Percentiles rank a stretch among this genome's conserved stretches.
Evolutionary conservation across 257 asterid genomes (phyloP).

Genomic region (Solanum pinnatisectum): DNA sequence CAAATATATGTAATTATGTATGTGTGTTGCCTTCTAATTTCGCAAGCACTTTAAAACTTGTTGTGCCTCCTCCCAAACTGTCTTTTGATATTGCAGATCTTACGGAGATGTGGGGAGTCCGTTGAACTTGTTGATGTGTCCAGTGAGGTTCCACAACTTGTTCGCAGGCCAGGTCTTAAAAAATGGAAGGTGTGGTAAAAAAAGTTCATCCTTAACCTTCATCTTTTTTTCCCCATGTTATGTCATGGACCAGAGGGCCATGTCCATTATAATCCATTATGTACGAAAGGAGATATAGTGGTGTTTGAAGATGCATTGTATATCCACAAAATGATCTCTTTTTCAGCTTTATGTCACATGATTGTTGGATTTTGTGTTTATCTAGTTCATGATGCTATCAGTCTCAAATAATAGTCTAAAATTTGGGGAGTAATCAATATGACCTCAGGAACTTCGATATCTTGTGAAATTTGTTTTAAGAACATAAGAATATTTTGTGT

Average conservation of each 20-base stretch:
- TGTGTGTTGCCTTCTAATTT: not conserved
- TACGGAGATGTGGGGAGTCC: constrained; percentile 74
- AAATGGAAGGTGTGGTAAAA: constrained; percentile 62
- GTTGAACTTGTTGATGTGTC: constrained; percentile 86
- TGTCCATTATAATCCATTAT: not conserved
- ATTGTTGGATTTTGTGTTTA: not conserved
- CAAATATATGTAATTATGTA: not conserved
- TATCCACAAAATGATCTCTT: not conserved
- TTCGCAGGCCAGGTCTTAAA: constrained; percentile 87
- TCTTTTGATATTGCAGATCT: constrained; percentile 31
- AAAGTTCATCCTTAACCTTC: not conserved
- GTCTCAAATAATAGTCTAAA: not conserved
- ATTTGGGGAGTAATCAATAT: not conserved
- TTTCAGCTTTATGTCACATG: not conserved
- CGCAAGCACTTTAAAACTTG: not conserved
- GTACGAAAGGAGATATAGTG: not conserved
- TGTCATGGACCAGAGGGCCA: not conserved
- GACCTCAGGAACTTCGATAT: not conserved
- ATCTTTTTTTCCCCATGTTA: not conserved
- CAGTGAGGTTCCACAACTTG: constrained; percentile 75
- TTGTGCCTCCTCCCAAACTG: not conserved
- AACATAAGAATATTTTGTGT: not conserved
- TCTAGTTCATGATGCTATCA: not conserved
- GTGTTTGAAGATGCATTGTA: not conserved
- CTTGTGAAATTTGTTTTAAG: not conserved